Base-by-base conservation (phyloP, 805 yeast genomes). In the Candida berthetii region DNA sequence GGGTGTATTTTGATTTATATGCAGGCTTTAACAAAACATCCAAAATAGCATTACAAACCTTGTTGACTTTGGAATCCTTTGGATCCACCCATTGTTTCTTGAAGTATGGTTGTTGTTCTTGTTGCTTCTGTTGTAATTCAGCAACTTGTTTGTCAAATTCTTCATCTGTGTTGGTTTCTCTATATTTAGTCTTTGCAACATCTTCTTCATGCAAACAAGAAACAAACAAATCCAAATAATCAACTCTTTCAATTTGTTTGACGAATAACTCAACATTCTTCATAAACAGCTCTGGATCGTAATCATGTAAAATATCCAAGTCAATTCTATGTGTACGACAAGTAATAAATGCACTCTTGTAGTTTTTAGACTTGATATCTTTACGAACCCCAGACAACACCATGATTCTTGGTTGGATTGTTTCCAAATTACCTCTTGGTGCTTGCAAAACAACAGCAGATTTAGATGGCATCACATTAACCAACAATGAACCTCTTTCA, bases 351-450 rank as follows among this genome's bases (percentile, higher is more conserved):
- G 99, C 99, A n/a, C 70, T 71, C 37, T 64, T 67, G 54, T 83
- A 93, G 29, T 77, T 66, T 43, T 63, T 68, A 1, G 68, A 64
- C 28, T 72, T 68, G 46, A 93, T 87, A 49, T 73, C 72, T 28
- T 73, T 69, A 49, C 99, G 75, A 20, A 93, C 95, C 18, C 83
- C 93, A 11, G 85, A 74, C 32, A 93, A 66, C 3, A 91, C 95
- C 84, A 93, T 80, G 36, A 93, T 85, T 60, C 99, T 74, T 13
- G 99, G 99, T 54, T 79, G 82, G 16, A 93, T 85, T 0, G 98
- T 89, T 61, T 93, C 99, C 50, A 93, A 66, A 55, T 93, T 93
- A 46, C 99, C 99, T 59, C 99, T 76, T 44, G 95, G 95, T 4
- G 96, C 96, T 61, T 93, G 96, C 40, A 93, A 68, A 4, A 87